Evolutionary conservation across 768 basidiomycete species (phyloP), one percentile per base, ranked within the genome.

Genomic region (Kwoniella pini): DNA sequence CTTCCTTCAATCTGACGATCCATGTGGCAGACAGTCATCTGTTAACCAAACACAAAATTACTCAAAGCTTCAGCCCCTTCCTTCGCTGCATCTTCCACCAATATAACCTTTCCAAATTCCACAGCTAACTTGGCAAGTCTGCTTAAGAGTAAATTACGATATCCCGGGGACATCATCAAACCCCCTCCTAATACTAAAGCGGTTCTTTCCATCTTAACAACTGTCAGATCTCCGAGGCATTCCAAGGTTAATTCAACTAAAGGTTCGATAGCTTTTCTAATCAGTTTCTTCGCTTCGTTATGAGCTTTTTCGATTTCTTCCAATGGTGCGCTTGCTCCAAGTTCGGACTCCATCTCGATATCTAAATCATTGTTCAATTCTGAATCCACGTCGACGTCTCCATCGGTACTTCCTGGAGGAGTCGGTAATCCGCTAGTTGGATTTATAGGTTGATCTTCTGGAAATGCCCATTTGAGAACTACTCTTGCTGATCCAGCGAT

Each of bases 111-210:
- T 4, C 57, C 59, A 33, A 75, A 76, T 5, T 38, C 53, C 2
- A 75, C 56, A 2, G 70, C 65, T 19, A 60, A 50, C 30, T 50
- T 45, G 53, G 54, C 52, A 46, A 76, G 28, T 2, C 65, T 68
- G 1, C 59, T 46, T 21, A 70, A 17, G 9, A 78, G 26, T 13
- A 78, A 44, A 17, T 44, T 42, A 19, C 61, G 36, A 31, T 73
- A 76, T 10, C 72, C 77, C 15, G 38, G 38, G 7, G 62, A 57
- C 40, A 60, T 63, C 72, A 68, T 72, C 42, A 78, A 36, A 2
- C 77, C 77, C 9, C 77, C 77, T 24, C 77, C 77, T 3, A 78
- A 60, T 2, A 70, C 63, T 26, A 78, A 52, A 0, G 63, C 64
- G 3, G 72, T 65, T 2, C 45, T 53, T 13, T 48, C 27, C 0